Evolutionary conservation across 495 filamentous ascomycete genomes (phyloP).

Genomic region (Copromyces sp.): DNA sequence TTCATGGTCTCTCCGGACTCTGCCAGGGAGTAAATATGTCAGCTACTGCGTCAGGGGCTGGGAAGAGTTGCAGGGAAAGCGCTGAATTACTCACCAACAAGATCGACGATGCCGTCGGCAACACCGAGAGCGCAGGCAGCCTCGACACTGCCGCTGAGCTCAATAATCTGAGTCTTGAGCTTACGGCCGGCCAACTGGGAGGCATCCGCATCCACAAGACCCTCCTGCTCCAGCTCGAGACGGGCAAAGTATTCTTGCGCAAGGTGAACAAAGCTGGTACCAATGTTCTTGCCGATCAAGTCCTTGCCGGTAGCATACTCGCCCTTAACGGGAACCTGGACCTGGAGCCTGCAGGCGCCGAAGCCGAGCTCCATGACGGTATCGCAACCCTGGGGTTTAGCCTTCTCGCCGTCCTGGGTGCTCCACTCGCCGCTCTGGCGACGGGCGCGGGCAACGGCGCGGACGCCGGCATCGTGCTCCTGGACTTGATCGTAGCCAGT

Average conservation of each 20-base stretch:
- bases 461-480: constrained; percentile 73
- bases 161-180: constrained; percentile 75
- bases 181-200: constrained; percentile 29
- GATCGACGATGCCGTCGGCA: constrained; percentile 92
- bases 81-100: constrained; percentile 62
- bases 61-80: background rate
- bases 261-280: constrained; percentile 86
- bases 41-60: background rate
- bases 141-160: constrained; percentile 91
- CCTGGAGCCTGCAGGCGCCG: constrained; percentile 83
- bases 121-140: constrained; percentile 92
- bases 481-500: constrained; percentile 87
- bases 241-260: constrained; percentile 69
- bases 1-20: constrained; percentile 99
- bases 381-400: constrained; percentile 51
- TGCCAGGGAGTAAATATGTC: constrained; percentile 20
- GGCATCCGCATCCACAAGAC: constrained; percentile 16
- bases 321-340: constrained; percentile 89
- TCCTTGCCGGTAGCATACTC: constrained; percentile 55
- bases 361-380: constrained; percentile 85
- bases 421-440: constrained; percentile 43
- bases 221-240: constrained; percentile 49
- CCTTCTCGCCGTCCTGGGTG: constrained; percentile 20
- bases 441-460: constrained; percentile 39
- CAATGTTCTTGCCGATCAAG: constrained; percentile 86